phyloP scores from a whole-genome alignment of 305 asterid genomes.

The Fraxinus albicans region DNA sequence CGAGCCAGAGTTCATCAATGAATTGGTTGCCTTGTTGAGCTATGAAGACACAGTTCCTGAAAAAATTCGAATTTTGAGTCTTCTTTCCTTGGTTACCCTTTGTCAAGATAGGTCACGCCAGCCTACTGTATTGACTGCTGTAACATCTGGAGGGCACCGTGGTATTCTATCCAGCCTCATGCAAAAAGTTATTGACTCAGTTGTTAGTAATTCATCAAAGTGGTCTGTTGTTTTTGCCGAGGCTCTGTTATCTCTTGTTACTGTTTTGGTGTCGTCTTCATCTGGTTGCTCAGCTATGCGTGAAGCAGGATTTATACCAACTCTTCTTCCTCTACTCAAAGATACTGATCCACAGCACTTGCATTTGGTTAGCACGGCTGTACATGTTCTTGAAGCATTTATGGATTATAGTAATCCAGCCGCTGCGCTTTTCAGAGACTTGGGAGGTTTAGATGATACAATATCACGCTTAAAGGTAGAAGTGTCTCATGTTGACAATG shows the following conservation, averaged over 20 bases:
- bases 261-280: constrained; percentile 94
- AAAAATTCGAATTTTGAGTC: constrained; percentile 82
- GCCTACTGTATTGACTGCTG: constrained; percentile 88
- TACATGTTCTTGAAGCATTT: constrained; percentile 97
- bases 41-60: constrained; percentile 86
- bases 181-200: constrained; percentile 93
- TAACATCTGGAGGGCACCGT: constrained; percentile 97
- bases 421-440: constrained; percentile 97
- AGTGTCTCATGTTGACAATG: constrained; percentile 83
- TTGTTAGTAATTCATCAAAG: constrained; percentile 79
- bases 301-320: constrained; percentile 97
- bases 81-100: constrained; percentile 92
- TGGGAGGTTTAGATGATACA: constrained; percentile 99
- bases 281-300: constrained; percentile 99
- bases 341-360: constrained; percentile 93
- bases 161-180: constrained; percentile 98
- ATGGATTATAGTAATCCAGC: constrained; percentile 99
- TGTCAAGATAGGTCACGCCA: constrained; percentile 98
- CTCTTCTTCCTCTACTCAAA: constrained; percentile 88
- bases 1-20: constrained; percentile 96
- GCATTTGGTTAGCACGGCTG: constrained; percentile 96
- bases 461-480: constrained; percentile 89
- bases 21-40: constrained; percentile 85
- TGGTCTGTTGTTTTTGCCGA: constrained; percentile 92
- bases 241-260: constrained; percentile 88